Conservation (phyloP, 345 rosid genomes). For the Eucalyptus rudis region DNA sequence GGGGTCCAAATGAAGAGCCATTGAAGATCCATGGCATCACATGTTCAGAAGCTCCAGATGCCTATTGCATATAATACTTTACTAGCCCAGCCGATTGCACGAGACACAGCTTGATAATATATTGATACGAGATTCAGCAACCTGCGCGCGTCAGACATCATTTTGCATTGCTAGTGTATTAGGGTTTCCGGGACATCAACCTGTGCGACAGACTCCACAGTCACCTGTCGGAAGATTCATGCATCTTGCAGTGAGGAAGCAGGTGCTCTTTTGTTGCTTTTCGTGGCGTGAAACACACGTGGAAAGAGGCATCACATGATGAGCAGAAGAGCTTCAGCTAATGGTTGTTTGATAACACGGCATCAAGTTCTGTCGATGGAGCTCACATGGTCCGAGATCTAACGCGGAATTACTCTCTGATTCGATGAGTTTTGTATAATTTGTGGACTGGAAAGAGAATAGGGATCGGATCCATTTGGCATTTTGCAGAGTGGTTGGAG, state of each 20-base stretch:
- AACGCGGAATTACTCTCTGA: background rate
- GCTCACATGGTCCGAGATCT: background rate
- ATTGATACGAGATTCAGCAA: background rate
- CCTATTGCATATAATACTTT: background rate
- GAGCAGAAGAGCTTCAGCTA: background rate
- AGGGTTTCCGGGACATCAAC: background rate
- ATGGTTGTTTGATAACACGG: background rate
- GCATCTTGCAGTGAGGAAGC: background rate
- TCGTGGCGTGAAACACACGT: background rate
- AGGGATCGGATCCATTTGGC: background rate
- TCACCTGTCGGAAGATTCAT: background rate
- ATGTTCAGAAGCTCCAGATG: background rate
- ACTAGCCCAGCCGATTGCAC: background rate
- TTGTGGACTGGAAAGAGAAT: background rate
- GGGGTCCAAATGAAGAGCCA: background rate
- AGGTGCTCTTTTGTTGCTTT: background rate
- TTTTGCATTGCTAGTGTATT: background rate
- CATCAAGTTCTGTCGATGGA: background rate
- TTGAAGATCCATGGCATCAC: background rate
- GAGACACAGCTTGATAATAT: background rate
- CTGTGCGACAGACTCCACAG: background rate
- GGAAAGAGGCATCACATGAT: background rate
- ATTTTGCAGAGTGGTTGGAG: background rate
- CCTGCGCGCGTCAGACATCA: background rate
- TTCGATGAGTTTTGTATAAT: background rate